phyloP scores from a whole-genome alignment of 2,329 filamentous ascomycete genomes.

The Aspergillus arachidicola region DNA sequence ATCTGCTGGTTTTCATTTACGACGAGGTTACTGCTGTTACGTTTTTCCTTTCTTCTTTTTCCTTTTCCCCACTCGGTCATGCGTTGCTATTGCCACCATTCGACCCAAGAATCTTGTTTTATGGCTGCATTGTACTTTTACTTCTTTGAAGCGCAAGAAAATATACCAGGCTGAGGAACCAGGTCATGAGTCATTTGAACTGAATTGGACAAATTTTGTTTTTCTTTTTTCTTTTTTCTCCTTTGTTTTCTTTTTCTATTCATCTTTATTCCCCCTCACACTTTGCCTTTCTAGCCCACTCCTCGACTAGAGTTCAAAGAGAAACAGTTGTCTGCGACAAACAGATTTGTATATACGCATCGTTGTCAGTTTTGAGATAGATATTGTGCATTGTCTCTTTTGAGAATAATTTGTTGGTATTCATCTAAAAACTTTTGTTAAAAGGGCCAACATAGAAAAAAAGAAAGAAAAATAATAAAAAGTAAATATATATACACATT shows the following conservation, averaged over 20 bases:
- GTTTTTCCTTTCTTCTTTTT: constrained; percentile 21
- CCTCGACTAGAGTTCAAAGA: constrained; percentile 16
- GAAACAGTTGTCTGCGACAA: constrained; percentile 20
- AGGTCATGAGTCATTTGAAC: constrained; percentile 22
- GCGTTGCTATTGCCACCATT: constrained; percentile 1
- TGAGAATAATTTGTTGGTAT: neutral
- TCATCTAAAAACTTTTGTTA: neutral
- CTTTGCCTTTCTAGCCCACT: constrained; percentile 5
- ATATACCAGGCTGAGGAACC: constrained; percentile 18
- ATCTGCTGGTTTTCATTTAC: constrained; percentile 21
- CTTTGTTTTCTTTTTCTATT: constrained; percentile 6
- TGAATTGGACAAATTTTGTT: constrained; percentile 15
- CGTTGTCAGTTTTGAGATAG: constrained; percentile 25
- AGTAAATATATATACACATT: neutral
- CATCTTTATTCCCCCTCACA: constrained; percentile 14
- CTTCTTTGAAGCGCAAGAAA: constrained; percentile 17
- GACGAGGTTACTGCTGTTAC: constrained; percentile 29
- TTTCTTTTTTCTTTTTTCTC: constrained; percentile 11
- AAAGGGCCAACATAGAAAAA: neutral
- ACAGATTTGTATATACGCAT: constrained; percentile 30
- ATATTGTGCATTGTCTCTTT: constrained; percentile 14
- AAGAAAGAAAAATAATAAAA: neutral
- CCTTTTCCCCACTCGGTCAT: constrained; percentile 8
- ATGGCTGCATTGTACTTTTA: constrained; percentile 30
- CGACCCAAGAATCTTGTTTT: constrained; percentile 4